phyloP scores from a whole-genome alignment of 2,329 filamentous ascomycete genomes.

The Exophiala mesophila region DNA sequence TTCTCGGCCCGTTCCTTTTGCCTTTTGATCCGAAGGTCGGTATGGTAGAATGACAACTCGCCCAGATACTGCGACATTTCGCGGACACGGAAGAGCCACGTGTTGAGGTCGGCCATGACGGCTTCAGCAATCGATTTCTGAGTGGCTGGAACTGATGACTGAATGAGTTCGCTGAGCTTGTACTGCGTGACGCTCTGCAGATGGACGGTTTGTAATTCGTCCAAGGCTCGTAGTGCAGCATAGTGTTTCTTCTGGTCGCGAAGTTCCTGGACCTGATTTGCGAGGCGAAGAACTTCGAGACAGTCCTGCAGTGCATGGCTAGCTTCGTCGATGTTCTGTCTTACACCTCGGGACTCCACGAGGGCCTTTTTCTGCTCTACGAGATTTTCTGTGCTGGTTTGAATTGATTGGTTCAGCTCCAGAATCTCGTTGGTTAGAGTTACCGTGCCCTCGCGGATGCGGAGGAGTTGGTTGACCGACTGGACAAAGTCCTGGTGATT shows the following conservation, averaged over 20 bases:
- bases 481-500: conserved; percentile 96
- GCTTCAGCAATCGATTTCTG: conserved; percentile 92
- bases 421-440: conserved; percentile 85
- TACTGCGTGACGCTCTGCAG: conserved; percentile 92
- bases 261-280: conserved; percentile 91
- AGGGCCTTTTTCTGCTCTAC: conserved; percentile 91
- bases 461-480: conserved; percentile 90
- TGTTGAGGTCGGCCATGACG: conserved; percentile 95
- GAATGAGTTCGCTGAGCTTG: conserved; percentile 90
- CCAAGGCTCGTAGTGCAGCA: conserved; percentile 83
- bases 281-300: conserved; percentile 81
- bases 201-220: conserved; percentile 94
- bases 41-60: conserved; percentile 95
- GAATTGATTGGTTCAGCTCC: conserved; percentile 88
- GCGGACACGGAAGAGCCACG: conserved; percentile 90
- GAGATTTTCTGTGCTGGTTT: conserved; percentile 87
- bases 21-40: conserved; percentile 74
- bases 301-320: conserved; percentile 85
- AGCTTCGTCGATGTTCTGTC: conserved; percentile 93
- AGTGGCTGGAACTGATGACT: conserved; percentile 88
- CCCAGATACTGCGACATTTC: conserved; percentile 95
- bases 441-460: conserved; percentile 85
- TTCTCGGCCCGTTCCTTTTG: conserved; percentile 78
- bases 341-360: conserved; percentile 84
- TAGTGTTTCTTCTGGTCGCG: conserved; percentile 93